These are phyloP conservation scores for Elsinoe arachidis DNA, from an alignment of 2,329 filamentous ascomycete genomes.

Conservation along the genomic window DNA sequence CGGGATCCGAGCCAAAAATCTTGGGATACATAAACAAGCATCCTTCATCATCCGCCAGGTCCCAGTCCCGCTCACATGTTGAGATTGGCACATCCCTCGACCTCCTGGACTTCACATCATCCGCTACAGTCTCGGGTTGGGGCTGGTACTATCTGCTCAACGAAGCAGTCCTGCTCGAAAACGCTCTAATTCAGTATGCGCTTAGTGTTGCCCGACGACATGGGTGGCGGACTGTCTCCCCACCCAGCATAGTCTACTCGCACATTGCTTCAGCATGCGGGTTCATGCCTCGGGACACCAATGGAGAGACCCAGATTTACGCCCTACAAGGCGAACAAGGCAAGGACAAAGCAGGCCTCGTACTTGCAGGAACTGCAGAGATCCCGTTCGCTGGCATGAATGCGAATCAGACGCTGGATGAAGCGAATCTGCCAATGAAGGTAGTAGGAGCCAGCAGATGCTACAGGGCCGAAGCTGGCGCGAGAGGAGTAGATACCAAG, in stretches of 20 bases:
- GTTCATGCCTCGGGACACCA: slow-evolving; percentile 84
- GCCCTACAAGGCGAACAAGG: slow-evolving; percentile 52
- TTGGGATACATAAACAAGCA: slow-evolving; percentile 73
- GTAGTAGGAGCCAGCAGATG: slow-evolving; percentile 80
- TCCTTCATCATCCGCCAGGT: slow-evolving; percentile 34
- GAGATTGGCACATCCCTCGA: slow-evolving; percentile 79
- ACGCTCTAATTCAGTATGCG: slow-evolving; percentile 82
- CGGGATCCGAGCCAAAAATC: slow-evolving; percentile 55
- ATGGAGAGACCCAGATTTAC: slow-evolving; percentile 91
- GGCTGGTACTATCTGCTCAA: slow-evolving; percentile 97
- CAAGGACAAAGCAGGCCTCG: slow-evolving; percentile 57
- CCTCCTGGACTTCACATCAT: slow-evolving; percentile 80
- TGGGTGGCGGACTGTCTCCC: slow-evolving; percentile 73
- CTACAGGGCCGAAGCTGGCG: slow-evolving; percentile 90
- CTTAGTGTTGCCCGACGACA: slow-evolving; percentile 61
- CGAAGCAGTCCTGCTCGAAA: slow-evolving; percentile 86
- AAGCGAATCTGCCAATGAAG: slow-evolving; percentile 62
- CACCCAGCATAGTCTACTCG: slow-evolving; percentile 83
- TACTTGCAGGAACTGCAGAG: slow-evolving; percentile 82
- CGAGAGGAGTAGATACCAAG: slow-evolving; percentile 81
- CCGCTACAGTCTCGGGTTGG: slow-evolving; percentile 80
- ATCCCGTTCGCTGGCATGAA: slow-evolving; percentile 90
- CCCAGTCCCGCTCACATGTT: slow-evolving; percentile 61
- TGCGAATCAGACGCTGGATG: slow-evolving; percentile 60
- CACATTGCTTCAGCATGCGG: slow-evolving; percentile 87